A percentile compares a stretch with the other conserved stretches of the same genome.
These are phyloP conservation scores for Diaporthe humulicola DNA, from an alignment of 2,329 filamentous ascomycete species.

Conservation along the genomic window DNA sequence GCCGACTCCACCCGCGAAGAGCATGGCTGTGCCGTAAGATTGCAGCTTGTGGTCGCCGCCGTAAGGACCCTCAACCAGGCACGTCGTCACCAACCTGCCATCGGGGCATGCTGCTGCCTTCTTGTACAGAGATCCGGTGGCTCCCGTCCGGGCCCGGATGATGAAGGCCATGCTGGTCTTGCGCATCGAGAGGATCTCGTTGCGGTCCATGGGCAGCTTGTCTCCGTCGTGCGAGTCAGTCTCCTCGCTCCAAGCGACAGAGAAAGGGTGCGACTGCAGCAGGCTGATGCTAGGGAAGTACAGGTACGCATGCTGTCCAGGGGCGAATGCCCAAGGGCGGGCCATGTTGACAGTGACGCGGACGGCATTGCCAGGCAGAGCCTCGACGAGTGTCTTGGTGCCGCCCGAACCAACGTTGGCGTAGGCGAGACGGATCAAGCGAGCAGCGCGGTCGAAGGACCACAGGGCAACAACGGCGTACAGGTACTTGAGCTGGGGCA, in stretches of 20 bases:
- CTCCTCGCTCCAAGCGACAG: constrained; percentile 82
- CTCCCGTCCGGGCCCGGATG: constrained; percentile 79
- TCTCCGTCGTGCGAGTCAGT: constrained; percentile 63
- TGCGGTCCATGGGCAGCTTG: constrained; percentile 70
- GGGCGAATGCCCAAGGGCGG: constrained; percentile 80
- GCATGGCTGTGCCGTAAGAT: constrained; percentile 82
- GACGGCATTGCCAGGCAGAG: constrained; percentile 80
- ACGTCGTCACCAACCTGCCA: constrained; percentile 73
- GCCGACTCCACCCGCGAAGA: constrained; percentile 85
- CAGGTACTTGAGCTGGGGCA: constrained; percentile 70
- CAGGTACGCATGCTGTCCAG: constrained; percentile 84
- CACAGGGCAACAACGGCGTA: constrained; percentile 76
- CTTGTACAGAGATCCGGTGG: constrained; percentile 78
- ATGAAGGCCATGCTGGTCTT: constrained; percentile 79
- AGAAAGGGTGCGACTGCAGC: constrained; percentile 85
- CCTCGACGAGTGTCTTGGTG: constrained; percentile 78
- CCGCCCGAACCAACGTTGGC: constrained; percentile 77
- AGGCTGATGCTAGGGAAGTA: constrained; percentile 81
- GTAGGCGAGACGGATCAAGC: constrained; percentile 72
- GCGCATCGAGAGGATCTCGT: constrained; percentile 70
- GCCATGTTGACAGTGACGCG: constrained; percentile 81
- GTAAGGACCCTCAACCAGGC: constrained; percentile 83
- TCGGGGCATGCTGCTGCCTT: constrained; percentile 73
- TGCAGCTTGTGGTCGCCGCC: constrained; percentile 78
- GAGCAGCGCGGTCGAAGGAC: constrained; percentile 72